Conservation (phyloP, 352 stramenopile genomes). For the Peronosclerospora sorghi region DNA sequence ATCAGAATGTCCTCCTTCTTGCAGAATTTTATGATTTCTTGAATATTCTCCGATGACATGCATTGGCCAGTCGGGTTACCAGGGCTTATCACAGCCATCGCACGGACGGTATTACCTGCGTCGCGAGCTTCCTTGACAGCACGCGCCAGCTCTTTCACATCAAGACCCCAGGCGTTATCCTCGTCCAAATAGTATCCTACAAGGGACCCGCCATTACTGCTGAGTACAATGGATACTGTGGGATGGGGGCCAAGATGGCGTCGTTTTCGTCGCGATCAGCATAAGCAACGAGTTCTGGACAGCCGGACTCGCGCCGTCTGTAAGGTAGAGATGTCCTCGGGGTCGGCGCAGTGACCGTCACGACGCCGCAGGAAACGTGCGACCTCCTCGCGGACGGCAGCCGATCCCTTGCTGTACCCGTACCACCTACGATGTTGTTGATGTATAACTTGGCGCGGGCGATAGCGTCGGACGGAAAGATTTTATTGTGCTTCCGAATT, state of each 20-base stretch:
- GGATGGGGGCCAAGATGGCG: slow-evolving; percentile 94
- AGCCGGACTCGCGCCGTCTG: slow-evolving; percentile 91
- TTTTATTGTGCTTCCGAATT: slow-evolving; percentile 53
- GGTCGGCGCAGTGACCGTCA: slow-evolving; percentile 85
- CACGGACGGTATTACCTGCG: slow-evolving; percentile 87
- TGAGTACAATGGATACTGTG: slow-evolving; percentile 99
- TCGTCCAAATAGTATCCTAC: slow-evolving; percentile 98
- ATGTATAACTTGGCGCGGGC: slow-evolving; percentile 83
- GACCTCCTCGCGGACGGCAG: slow-evolving; percentile 84
- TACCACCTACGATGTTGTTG: slow-evolving; percentile 75
- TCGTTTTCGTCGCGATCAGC: slow-evolving; percentile 83
- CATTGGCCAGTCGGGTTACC: slow-evolving; percentile 97
- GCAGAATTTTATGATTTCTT: slow-evolving; percentile 94
- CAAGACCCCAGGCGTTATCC: slow-evolving; percentile 85
- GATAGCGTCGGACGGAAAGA: slow-evolving; percentile 85
- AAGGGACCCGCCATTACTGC: slow-evolving; percentile 88
- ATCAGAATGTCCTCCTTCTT: slow-evolving; percentile 91
- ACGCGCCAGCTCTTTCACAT: slow-evolving; percentile 83
- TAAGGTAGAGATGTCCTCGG: slow-evolving; percentile 96
- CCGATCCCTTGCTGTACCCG: slow-evolving; percentile 86
- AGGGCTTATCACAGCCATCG: slow-evolving; percentile 98
- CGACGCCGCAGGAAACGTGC: slow-evolving; percentile 81
- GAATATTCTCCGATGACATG: slow-evolving; percentile 79
- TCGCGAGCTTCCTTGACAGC: slow-evolving; percentile 81
- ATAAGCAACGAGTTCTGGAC: slow-evolving; percentile 90